A percentile compares a stretch with the other conserved stretches of the same genome.
Evolutionary conservation across 164 flowering plant species (phyloP).

Genomic region (Berberis vulgaris): DNA sequence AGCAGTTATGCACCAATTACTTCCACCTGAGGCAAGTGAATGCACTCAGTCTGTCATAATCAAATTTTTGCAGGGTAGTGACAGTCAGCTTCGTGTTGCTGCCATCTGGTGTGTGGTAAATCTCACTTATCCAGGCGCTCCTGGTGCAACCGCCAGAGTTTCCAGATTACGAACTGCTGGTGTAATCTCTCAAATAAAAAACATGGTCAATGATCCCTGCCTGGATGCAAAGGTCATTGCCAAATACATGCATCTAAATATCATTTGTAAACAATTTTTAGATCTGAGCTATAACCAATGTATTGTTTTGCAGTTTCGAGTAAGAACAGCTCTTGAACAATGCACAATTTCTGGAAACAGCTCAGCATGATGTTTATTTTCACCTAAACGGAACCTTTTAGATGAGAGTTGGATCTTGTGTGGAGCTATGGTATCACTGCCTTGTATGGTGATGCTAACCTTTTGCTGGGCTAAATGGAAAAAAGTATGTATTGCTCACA

Average conservation of each 20-base stretch:
- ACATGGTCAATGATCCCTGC: constrained; percentile 77
- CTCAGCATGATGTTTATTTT: constrained; percentile 14
- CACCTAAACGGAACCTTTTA: neutral
- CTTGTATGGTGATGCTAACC: too few relatives aligned
- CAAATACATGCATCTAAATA: neutral
- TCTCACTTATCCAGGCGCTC: constrained; percentile 62
- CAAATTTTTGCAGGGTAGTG: constrained; percentile 57
- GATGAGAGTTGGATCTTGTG: neutral
- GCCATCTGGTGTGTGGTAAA: constrained; percentile 71
- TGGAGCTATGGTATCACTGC: neutral
- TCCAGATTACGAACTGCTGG: constrained; percentile 54
- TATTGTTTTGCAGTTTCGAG: constrained; percentile 57
- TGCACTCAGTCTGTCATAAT: constrained; percentile 29
- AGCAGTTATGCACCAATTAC: constrained; percentile 63
- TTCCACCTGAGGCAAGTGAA: constrained; percentile 20
- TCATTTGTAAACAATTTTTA: neutral
- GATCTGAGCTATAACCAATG: neutral
- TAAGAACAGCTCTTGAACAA: constrained; percentile 52
- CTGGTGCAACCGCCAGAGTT: constrained; percentile 47
- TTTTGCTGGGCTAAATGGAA: too few relatives aligned
- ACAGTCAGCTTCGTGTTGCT: constrained; percentile 56
- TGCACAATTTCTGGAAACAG: constrained; percentile 23
- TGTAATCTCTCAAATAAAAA: constrained; percentile 59
- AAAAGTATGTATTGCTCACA: too few relatives aligned
- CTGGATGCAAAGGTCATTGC: constrained; percentile 72